Conservation (phyloP, 805 yeast species). For the Pichia gijzeniarum region DNA sequence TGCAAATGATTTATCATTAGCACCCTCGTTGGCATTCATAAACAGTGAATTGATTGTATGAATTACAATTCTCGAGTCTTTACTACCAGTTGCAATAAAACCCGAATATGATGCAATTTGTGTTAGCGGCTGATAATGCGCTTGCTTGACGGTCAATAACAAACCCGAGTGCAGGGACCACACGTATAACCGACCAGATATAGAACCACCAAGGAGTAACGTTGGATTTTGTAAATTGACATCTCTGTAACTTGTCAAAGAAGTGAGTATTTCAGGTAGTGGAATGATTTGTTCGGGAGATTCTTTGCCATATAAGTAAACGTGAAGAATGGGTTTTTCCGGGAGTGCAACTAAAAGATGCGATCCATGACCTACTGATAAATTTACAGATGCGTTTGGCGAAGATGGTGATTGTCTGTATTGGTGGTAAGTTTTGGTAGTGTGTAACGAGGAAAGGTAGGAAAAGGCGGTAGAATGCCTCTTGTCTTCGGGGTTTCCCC, state of each 20-base stretch:
- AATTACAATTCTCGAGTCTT: constrained; percentile 68
- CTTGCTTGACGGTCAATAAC: constrained; percentile 63
- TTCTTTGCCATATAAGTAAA: constrained; percentile 64
- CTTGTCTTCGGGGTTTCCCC: constrained; percentile 39
- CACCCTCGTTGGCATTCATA: constrained; percentile 16
- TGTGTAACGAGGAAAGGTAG: constrained; percentile 39
- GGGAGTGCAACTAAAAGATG: constrained; percentile 57
- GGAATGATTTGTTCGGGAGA: constrained; percentile 75
- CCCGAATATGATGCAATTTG: constrained; percentile 57
- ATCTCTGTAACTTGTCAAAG: constrained; percentile 35
- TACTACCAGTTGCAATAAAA: constrained; percentile 67
- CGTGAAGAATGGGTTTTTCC: constrained; percentile 69
- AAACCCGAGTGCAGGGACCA: constrained; percentile 85
- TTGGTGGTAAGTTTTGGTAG: constrained; percentile 41
- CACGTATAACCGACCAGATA: constrained; percentile 68
- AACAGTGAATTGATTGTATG: constrained; percentile 44
- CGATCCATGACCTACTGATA: constrained; percentile 42
- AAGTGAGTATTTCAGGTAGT: constrained; percentile 68
- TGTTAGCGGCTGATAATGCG: constrained; percentile 76
- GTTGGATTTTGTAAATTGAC: constrained; percentile 29
- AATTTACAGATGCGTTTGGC: constrained; percentile 39
- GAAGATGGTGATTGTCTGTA: constrained; percentile 49
- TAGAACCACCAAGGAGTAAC: constrained; percentile 67
- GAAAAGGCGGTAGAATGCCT: constrained; percentile 29
- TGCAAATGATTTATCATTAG: constrained; percentile 48